A percentile compares a stretch with the other conserved stretches of the same genome.
phyloP scores from a whole-genome alignment of 2,329 filamentous ascomycete genomes.

The Rosellinia necatrix region DNA sequence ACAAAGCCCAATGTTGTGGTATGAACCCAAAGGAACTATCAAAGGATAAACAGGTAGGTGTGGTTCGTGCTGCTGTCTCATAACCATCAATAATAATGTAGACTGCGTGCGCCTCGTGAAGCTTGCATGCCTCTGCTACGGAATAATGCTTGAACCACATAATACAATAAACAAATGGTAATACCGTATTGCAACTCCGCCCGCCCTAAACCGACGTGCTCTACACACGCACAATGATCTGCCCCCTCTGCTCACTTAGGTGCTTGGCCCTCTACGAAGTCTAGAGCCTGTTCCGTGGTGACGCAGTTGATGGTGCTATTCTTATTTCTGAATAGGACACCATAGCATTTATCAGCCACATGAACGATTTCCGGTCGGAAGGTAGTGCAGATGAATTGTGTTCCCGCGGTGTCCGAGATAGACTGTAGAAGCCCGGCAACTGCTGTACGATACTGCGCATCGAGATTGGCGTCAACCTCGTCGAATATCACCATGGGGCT shows the following conservation, averaged over 20 bases:
- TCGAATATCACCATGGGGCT: slow-evolving; percentile 99
- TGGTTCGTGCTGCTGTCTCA: slow-evolving; percentile 5
- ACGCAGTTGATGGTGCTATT: slow-evolving; percentile 94
- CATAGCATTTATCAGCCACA: slow-evolving; percentile 97
- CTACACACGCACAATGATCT: neutral
- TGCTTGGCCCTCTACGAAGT: slow-evolving; percentile 88
- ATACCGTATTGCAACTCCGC: slow-evolving; percentile 25
- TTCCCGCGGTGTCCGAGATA: slow-evolving; percentile 69
- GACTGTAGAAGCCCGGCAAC: slow-evolving; percentile 87
- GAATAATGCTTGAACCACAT: slow-evolving; percentile 6
- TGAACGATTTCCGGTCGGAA: slow-evolving; percentile 96
- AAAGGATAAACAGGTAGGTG: neutral
- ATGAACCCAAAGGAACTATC: neutral
- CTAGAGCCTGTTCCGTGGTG: slow-evolving; percentile 81
- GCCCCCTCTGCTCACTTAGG: slow-evolving; percentile 39
- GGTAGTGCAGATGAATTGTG: slow-evolving; percentile 96
- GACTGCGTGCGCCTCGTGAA: slow-evolving; percentile 17
- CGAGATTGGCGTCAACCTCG: slow-evolving; percentile 97
- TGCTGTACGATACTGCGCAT: slow-evolving; percentile 95
- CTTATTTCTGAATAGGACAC: slow-evolving; percentile 91
- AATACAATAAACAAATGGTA: slow-evolving; percentile 13
- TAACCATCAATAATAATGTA: slow-evolving; percentile 14
- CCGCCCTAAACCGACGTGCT: slow-evolving; percentile 17
- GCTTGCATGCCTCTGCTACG: slow-evolving; percentile 12
- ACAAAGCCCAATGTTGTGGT: slow-evolving; percentile 1